Base-by-base conservation (phyloP, 2,329 filamentous ascomycete species). In the Penicillium sp. region DNA sequence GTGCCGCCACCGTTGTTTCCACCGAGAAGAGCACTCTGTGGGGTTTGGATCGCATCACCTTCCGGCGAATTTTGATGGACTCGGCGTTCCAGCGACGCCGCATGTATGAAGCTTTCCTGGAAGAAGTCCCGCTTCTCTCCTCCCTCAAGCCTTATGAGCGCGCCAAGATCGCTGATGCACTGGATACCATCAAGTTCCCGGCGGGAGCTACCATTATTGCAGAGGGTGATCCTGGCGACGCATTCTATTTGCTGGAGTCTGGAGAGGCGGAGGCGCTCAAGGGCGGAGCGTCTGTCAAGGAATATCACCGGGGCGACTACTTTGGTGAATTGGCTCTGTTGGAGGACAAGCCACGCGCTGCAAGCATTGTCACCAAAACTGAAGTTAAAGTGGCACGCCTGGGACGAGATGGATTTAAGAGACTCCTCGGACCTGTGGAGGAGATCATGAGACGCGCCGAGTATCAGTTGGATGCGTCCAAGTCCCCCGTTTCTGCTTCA, bases 1-100 rank as follows among this genome's bases (percentile, higher is more conserved):
- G 94, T 67, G 94, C 94, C 39, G 94, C 94, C 3, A 97, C 94
- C 0, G 90, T 99, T 54, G 83, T 95, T 56, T 95, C 90, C 28
- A 85, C 87, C 12, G 89, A 95, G 65, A 77, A 82, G 31, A 92
- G 88, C 66, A 92, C 88, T 3, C 81, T 99, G 9, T 99, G 94
- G 94, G 91, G 91, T 18, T 81, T 99, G 46, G 94, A 99, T 70
- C 90, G 94, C 48, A 82, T 96, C 58, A 99, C 94, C 9, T 99
- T 99, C 81, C 90, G 94, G 64, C 89, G 94, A 56, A 97, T 99
- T 60, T 81, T 99, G 57, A 96, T 99, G 92, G 93, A 97, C 76
- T 95, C 90, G 36, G 95, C 94, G 3, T 97, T 96, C 77, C 90
- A 95, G 65, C 89, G 93, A 51, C 87, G 94, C 64, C 89, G 93